Percentiles rank a stretch among this genome's conserved stretches.
phyloP scores from a whole-genome alignment of 805 yeast species.

The Kluyveromyces wickerhamii region DNA sequence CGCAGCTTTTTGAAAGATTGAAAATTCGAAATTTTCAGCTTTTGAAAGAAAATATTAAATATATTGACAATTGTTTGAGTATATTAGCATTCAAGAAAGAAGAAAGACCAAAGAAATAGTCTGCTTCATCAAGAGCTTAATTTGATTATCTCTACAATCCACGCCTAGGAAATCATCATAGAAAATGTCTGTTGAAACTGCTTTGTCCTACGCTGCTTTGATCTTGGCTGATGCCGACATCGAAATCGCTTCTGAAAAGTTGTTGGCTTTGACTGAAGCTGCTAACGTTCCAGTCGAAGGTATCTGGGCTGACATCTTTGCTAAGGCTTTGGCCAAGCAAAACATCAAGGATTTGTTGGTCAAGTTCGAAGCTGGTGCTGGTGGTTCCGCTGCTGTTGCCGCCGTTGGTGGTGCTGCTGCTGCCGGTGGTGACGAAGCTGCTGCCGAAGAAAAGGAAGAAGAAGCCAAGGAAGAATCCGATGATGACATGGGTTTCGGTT shows the following conservation, averaged over 20 bases:
- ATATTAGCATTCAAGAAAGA: too few relatives aligned
- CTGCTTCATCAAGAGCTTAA: conserved; percentile 30
- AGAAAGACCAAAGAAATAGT: conserved; percentile 28
- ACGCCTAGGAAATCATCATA: conserved; percentile 10
- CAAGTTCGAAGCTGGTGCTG: conserved; percentile 47
- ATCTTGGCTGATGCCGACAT: conserved; percentile 96
- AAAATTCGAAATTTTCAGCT: conserved; percentile 1
- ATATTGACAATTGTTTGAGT: background rate
- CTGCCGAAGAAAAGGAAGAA: conserved; percentile 49
- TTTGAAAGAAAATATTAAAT: background rate
- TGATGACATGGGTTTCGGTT: conserved; percentile 88
- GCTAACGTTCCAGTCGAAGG: conserved; percentile 70
- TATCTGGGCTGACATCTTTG: conserved; percentile 77
- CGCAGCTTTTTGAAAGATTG: conserved; percentile 3
- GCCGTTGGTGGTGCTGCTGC: conserved; percentile 40
- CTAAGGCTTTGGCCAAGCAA: conserved; percentile 77
- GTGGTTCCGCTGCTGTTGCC: conserved; percentile 36
- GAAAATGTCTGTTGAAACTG: conserved; percentile 77
- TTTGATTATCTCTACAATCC: conserved; percentile 29
- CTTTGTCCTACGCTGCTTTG: conserved; percentile 96
- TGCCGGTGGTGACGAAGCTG: conserved; percentile 44
- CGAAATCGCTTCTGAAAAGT: conserved; percentile 82
- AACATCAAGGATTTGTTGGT: conserved; percentile 61
- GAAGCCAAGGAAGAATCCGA: conserved; percentile 58
- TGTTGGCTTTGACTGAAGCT: conserved; percentile 61